phyloP scores from a whole-genome alignment of 345 rosid genomes.

The Populus davidiana region DNA sequence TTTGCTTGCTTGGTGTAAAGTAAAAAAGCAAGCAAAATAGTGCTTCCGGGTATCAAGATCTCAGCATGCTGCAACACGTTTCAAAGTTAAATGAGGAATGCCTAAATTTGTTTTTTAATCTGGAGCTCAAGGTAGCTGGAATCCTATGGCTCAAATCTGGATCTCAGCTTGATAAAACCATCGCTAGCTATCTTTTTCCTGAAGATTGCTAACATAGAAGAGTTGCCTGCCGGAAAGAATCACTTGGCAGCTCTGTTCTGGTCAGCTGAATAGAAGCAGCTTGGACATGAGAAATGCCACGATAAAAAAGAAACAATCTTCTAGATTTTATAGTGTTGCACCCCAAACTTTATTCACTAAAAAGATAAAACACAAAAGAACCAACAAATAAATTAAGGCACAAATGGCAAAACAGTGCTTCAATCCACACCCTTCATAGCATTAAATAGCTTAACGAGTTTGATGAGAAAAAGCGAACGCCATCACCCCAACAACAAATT shows the following conservation, averaged over 20 bases:
- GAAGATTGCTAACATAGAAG: background rate
- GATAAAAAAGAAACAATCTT: background rate
- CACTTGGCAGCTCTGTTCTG: too few species aligned
- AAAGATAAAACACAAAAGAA: too few species aligned
- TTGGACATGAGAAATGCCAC: background rate
- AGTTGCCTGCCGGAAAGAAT: too few species aligned
- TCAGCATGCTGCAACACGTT: background rate
- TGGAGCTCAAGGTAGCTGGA: too few species aligned
- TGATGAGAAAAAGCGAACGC: background rate
- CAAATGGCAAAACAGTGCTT: background rate
- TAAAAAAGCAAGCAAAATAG: background rate
- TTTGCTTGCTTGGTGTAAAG: background rate
- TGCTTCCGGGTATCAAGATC: background rate
- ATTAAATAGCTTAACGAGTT: background rate
- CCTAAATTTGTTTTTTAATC: background rate
- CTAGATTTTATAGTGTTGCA: background rate
- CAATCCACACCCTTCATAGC: background rate
- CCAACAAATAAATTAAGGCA: background rate
- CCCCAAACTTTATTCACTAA: too few species aligned
- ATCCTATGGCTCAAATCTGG: too few species aligned
- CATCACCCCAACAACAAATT: background rate
- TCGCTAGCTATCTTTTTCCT: background rate
- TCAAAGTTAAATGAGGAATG: background rate
- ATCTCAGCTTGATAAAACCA: background rate
- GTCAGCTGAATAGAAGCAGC: background rate